These are phyloP conservation scores for Scenedesmus sp. DNA, from an alignment of 163 green algal genomes.

Conservation along the genomic window DNA sequence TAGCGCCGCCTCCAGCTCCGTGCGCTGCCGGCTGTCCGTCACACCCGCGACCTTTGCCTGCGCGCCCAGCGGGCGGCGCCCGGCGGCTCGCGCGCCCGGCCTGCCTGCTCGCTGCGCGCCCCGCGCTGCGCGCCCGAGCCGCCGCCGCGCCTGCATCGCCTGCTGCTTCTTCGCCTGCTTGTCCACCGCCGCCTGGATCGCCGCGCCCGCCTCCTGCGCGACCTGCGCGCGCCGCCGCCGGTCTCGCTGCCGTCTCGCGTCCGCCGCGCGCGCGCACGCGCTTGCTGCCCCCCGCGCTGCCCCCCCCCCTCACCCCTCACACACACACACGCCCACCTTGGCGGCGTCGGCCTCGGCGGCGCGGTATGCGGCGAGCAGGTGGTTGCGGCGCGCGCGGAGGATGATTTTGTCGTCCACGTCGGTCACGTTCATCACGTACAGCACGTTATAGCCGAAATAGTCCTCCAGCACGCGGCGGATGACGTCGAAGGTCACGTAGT, in stretches of 20 bases:
- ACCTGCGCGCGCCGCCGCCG: no score
- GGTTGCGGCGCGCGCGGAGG: conserved; percentile 83
- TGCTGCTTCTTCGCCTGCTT: conserved; percentile 35
- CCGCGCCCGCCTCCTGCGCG: not conserved
- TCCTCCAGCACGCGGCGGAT: conserved; percentile 94
- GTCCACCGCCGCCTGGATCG: conserved; percentile 10
- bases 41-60: conserved; percentile 51
- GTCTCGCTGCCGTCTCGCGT: no score
- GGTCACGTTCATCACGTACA: conserved; percentile 99
- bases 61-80: no score
- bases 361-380: conserved; percentile 83
- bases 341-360: conserved; percentile 10
- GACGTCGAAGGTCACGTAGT: conserved; percentile 98
- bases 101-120: conserved; percentile 38
- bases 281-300: no score
- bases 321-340: conserved; percentile 11
- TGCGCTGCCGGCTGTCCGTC: conserved; percentile 46
- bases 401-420: conserved; percentile 99
- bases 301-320: no score
- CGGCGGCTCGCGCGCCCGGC: no score
- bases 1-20: conserved; percentile 54
- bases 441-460: conserved; percentile 92
- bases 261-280: no score
- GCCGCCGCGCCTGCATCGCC: conserved; percentile 16
- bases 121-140: no score